Conservation (phyloP, 768 basidiomycete genomes). For the Russula dissimulans region DNA sequence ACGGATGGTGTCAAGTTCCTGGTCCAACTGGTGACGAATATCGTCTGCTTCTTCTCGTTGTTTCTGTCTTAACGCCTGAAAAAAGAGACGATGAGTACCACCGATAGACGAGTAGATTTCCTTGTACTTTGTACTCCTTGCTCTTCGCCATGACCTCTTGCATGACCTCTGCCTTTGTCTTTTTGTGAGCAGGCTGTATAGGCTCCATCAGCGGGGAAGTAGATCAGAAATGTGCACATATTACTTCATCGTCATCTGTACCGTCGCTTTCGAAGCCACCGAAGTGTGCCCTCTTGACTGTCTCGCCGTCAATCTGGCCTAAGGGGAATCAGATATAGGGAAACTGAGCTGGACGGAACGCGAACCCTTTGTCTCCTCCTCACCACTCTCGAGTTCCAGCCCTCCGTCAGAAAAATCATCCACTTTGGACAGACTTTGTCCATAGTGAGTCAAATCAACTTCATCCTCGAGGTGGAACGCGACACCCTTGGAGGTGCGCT, state of each 20-base stretch:
- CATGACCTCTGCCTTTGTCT: slow-evolving; percentile 95
- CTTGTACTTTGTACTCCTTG: slow-evolving; percentile 82
- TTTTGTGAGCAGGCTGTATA: slow-evolving; percentile 68
- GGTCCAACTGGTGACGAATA: slow-evolving; percentile 80
- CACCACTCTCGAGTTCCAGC: slow-evolving; percentile 47
- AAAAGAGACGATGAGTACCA: not conserved
- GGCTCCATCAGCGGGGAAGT: slow-evolving; percentile 1
- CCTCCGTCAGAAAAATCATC: slow-evolving; percentile 77
- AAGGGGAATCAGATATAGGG: not conserved
- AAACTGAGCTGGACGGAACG: not conserved
- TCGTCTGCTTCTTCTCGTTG: slow-evolving; percentile 80
- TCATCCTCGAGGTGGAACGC: slow-evolving; percentile 90
- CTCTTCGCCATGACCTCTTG: slow-evolving; percentile 95
- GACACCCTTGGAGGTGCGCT: slow-evolving; percentile 62
- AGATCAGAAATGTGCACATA: not conserved
- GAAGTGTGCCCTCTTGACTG: slow-evolving; percentile 68
- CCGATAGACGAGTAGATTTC: not conserved
- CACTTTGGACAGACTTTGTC: slow-evolving; percentile 74
- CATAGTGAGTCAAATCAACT: slow-evolving; percentile 86
- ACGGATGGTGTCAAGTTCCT: slow-evolving; percentile 75
- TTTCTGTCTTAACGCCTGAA: slow-evolving; percentile 76
- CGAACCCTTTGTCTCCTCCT: slow-evolving; percentile 40
- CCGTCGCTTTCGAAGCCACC: slow-evolving; percentile 77
- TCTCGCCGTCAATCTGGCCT: slow-evolving; percentile 61
- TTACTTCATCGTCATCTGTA: slow-evolving; percentile 38